phyloP scores from a whole-genome alignment of 2,329 filamentous ascomycete genomes.

The Bipolaris oryzae region DNA sequence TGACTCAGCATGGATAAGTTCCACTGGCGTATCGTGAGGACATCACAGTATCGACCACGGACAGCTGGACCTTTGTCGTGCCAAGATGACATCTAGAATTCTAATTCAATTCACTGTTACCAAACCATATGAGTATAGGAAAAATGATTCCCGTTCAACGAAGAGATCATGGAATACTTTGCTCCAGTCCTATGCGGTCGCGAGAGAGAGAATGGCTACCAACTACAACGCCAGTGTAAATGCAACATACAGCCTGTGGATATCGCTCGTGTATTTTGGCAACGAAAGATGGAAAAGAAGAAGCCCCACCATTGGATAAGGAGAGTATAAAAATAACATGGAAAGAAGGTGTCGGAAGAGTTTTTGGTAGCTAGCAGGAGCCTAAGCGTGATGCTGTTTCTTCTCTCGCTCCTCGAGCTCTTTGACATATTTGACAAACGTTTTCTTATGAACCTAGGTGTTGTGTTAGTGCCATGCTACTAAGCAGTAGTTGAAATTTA shows the following conservation, averaged over 20 bases:
- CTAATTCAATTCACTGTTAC: too few species aligned
- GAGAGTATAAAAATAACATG: slow-evolving; percentile 2
- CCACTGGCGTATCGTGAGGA: neutral
- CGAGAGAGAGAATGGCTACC: neutral
- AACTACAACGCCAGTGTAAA: slow-evolving; percentile 9
- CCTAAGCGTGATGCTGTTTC: slow-evolving; percentile 17
- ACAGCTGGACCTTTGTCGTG: neutral
- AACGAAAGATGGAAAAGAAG: neutral
- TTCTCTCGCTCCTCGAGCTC: slow-evolving; percentile 68
- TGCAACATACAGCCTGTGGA: slow-evolving; percentile 2
- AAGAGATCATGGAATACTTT: neutral
- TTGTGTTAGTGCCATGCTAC: neutral
- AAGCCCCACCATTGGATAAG: neutral
- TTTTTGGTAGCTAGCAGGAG: neutral
- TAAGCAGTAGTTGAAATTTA: neutral
- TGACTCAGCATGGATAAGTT: neutral
- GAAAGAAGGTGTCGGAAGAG: neutral
- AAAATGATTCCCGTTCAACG: neutral
- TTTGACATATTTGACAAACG: slow-evolving; percentile 92
- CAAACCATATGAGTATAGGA: neutral
- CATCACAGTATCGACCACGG: too few species aligned
- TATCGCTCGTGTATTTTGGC: slow-evolving; percentile 1
- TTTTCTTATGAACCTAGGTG: slow-evolving; percentile 84
- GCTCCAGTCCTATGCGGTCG: slow-evolving; percentile 1
- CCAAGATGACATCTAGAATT: neutral